These are phyloP conservation scores for Phytophthora litchii DNA, from an alignment of 352 stramenopile species.

Conservation along the genomic window DNA sequence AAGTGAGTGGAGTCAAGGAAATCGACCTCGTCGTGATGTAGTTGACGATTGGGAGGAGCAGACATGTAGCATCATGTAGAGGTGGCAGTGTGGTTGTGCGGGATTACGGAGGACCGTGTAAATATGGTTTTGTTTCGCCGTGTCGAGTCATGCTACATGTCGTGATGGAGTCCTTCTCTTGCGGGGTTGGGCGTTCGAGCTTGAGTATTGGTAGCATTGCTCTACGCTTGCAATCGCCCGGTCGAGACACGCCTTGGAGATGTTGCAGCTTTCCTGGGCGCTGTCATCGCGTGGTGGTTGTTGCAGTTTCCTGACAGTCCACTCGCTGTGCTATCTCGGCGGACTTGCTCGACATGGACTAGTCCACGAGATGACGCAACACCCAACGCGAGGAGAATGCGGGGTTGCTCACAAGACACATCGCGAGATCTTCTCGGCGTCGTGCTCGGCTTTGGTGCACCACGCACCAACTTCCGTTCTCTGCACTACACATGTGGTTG, in stretches of 20 bases:
- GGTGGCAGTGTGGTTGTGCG: conserved; percentile 1
- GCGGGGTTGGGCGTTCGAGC: not conserved
- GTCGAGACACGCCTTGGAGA: not conserved
- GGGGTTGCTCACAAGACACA: conserved; percentile 12
- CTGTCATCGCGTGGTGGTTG: conserved; percentile 29
- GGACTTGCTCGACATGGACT: conserved; percentile 23
- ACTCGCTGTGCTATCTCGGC: conserved; percentile 23
- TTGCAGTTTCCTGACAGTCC: conserved; percentile 29
- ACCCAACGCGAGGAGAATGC: conserved; percentile 29
- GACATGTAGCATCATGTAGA: conserved; percentile 24
- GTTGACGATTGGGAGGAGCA: conserved; percentile 9
- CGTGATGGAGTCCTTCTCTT: conserved; percentile 12
- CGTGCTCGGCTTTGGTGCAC: conserved; percentile 4
- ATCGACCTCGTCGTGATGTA: not conserved
- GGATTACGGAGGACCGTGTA: conserved; percentile 16
- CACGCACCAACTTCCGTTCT: conserved; percentile 10
- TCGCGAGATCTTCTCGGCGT: conserved; percentile 7
- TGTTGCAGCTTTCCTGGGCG: conserved; percentile 10
- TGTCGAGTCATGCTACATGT: not conserved
- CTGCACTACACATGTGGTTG: conserved; percentile 16
- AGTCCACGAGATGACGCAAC: conserved; percentile 19
- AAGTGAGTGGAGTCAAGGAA: conserved; percentile 12
- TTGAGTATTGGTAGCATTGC: too few species aligned
- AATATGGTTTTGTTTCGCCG: conserved; percentile 7
- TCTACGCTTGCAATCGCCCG: not conserved